Conservation (phyloP, 805 yeast genomes). For the Monosporozyma yasuniensis region DNA sequence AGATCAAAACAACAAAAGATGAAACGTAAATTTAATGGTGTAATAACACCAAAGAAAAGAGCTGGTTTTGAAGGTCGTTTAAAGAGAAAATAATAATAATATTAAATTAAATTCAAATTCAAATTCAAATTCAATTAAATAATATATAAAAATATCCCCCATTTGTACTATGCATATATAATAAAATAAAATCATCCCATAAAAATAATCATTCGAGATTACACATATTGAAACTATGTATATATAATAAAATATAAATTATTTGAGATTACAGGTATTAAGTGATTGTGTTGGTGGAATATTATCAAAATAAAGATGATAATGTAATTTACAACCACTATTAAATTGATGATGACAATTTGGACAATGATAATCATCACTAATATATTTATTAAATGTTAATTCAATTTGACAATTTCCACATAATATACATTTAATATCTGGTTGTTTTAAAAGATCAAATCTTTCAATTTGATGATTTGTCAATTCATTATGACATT, state of each 20-base stretch:
- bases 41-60: constrained; percentile 42
- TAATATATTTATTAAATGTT: constrained; percentile 21
- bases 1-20: constrained; percentile 65
- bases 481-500: constrained; percentile 22
- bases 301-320: constrained; percentile 21
- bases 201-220: too few species aligned
- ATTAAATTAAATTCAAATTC: neutral
- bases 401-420: constrained; percentile 24
- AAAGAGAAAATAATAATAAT: constrained; percentile 9
- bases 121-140: too few species aligned
- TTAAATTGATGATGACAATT: constrained; percentile 22
- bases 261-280: too few species aligned
- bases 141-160: too few species aligned
- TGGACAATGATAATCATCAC: constrained; percentile 12
- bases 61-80: constrained; percentile 88
- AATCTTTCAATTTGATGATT: constrained; percentile 14
- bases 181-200: neutral
- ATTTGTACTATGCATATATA: neutral
- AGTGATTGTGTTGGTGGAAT: neutral
- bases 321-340: constrained; percentile 29
- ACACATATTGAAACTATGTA: too few species aligned
- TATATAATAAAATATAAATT: neutral
- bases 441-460: constrained; percentile 6
- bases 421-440: constrained; percentile 19
- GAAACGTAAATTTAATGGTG: constrained; percentile 50